Evolutionary conservation across 768 basidiomycete genomes (phyloP).

Genomic region (Ramaria rubella): DNA sequence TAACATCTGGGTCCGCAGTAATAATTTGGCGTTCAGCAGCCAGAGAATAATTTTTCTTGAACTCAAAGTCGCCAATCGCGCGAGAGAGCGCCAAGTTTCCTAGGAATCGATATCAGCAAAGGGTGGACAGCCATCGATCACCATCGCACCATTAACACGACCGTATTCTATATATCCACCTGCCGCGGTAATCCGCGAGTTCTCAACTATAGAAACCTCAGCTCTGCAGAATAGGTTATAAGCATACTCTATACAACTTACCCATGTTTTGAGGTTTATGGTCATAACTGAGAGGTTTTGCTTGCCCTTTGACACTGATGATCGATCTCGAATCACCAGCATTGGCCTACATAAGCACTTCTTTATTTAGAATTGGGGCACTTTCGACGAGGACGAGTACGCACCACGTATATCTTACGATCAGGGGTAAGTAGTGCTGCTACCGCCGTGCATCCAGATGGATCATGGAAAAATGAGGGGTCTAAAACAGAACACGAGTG

Average conservation of each 20-base stretch:
- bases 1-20: slow-evolving; percentile 90
- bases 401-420: slow-evolving; percentile 70
- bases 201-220: slow-evolving; percentile 53
- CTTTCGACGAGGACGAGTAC: slow-evolving; percentile 22
- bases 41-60: slow-evolving; percentile 86
- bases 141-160: slow-evolving; percentile 80
- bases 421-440: slow-evolving; percentile 78
- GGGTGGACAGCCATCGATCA: slow-evolving; percentile 12
- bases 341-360: slow-evolving; percentile 63
- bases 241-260: slow-evolving; percentile 30
- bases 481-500: slow-evolving; percentile 39
- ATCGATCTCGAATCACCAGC: slow-evolving; percentile 95
- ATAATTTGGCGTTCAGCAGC: slow-evolving; percentile 89
- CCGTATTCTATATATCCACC: slow-evolving; percentile 97
- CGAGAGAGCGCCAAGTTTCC: slow-evolving; percentile 94
- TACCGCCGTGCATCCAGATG: slow-evolving; percentile 95
- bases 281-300: slow-evolving; percentile 84
- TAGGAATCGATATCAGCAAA: slow-evolving; percentile 24
- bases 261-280: slow-evolving; percentile 91
- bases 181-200: slow-evolving; percentile 75
- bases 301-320: slow-evolving; percentile 76
- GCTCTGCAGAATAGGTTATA: neutral
- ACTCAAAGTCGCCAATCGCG: slow-evolving; percentile 96
- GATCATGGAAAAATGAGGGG: slow-evolving; percentile 80
- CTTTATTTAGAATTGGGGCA: neutral